Evolutionary conservation across 2,329 filamentous ascomycete genomes (phyloP).

Genomic region (Calonectria fujianensis): DNA sequence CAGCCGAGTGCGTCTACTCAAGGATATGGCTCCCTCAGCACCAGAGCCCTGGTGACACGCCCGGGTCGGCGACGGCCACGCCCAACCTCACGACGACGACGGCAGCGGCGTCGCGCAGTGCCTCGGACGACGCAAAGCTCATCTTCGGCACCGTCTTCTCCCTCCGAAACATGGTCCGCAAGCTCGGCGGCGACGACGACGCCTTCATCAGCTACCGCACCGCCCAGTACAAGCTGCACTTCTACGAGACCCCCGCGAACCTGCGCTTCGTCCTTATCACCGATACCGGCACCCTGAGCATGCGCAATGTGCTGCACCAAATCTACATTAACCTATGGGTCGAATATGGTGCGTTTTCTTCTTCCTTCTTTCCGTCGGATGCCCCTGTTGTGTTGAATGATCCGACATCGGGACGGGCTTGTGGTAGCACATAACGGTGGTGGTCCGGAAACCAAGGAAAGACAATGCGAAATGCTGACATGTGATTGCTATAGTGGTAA

Average conservation of each 20-base stretch:
- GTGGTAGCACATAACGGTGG: not conserved
- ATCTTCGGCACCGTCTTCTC: slow-evolving; percentile 98
- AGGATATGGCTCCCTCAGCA: slow-evolving; percentile 83
- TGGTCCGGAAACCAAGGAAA: not conserved
- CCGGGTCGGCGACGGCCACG: slow-evolving; percentile 62
- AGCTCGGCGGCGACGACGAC: slow-evolving; percentile 94
- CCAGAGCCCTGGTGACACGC: slow-evolving; percentile 61
- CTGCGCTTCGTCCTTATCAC: slow-evolving; percentile 98
- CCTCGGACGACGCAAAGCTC: slow-evolving; percentile 92
- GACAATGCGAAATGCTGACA: slow-evolving; percentile 12
- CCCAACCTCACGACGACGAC: slow-evolving; percentile 47
- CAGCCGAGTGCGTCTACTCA: slow-evolving; percentile 98
- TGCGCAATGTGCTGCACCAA: slow-evolving; percentile 96
- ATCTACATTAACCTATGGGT: slow-evolving; percentile 99
- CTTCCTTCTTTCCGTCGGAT: not conserved
- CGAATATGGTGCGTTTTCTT: slow-evolving; percentile 82
- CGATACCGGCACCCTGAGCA: slow-evolving; percentile 90
- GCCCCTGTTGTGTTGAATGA: not conserved
- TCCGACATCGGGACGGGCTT: not conserved
- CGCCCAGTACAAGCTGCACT: slow-evolving; percentile 97
- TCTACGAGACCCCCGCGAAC: slow-evolving; percentile 97
- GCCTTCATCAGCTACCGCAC: slow-evolving; percentile 96
- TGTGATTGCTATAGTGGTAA: slow-evolving; percentile 72
- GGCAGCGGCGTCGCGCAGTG: slow-evolving; percentile 54
- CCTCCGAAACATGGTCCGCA: slow-evolving; percentile 95